phyloP scores from a whole-genome alignment of 345 rosid species.

The Lumnitzera racemosa region DNA sequence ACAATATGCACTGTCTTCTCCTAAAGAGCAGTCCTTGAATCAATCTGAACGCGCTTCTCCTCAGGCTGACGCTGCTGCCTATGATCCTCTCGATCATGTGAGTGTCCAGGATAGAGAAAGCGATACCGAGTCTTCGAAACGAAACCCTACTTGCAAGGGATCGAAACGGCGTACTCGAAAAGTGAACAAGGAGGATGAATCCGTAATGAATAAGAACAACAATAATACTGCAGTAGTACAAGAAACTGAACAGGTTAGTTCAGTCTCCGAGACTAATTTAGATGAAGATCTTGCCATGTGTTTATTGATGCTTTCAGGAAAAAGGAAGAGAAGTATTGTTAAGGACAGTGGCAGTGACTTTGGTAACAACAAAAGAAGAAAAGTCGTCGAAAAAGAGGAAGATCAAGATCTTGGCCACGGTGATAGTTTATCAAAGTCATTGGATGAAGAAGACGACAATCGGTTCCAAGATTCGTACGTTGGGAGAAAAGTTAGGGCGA shows the following conservation, averaged over 20 bases:
- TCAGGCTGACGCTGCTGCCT: too few relatives aligned
- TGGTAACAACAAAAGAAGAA: neutral
- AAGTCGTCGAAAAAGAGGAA: conserved; percentile 3
- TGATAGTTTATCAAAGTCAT: too few relatives aligned
- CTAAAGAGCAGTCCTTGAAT: too few relatives aligned
- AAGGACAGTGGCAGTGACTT: neutral
- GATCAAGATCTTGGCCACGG: conserved; percentile 1
- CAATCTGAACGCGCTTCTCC: too few relatives aligned
- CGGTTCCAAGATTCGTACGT: too few relatives aligned
- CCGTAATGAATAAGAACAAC: conserved; percentile 11
- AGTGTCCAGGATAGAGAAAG: too few relatives aligned
- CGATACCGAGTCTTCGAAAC: too few relatives aligned
- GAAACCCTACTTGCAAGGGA: neutral
- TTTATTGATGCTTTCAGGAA: conserved; percentile 20
- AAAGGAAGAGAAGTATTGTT: neutral
- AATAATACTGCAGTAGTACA: conserved; percentile 10
- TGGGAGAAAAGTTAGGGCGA: neutral
- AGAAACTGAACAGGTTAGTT: conserved; percentile 30
- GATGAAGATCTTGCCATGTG: conserved; percentile 30
- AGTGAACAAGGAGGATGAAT: conserved; percentile 14
- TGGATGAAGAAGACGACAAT: neutral
- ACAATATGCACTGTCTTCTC: too few relatives aligned
- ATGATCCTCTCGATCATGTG: too few relatives aligned
- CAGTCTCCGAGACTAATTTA: conserved; percentile 10
- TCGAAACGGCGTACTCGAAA: neutral